Evolutionary conservation across 129 eudicot species (phyloP), one percentile per base, ranked within the genome.

Genomic region (Silybum marianum): DNA sequence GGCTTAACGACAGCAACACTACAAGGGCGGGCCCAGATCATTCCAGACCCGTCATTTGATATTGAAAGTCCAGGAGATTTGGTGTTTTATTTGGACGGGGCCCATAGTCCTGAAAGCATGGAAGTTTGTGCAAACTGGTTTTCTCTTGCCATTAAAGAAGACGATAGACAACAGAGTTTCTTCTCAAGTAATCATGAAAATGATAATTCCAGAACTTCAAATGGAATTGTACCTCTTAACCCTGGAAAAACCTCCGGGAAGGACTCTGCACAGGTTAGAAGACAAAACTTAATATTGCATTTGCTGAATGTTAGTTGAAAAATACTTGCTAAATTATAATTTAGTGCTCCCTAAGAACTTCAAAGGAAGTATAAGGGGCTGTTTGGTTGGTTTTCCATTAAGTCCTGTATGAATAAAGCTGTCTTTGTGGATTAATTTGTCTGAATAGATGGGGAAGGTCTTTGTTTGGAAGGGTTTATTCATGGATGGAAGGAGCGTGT

Each of bases 101-200:
- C 98, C 85, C 99, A 95, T 77, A 95, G 98, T 82, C 99, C 99
- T 67, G 98, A 95, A 85, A 95, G 98, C 87, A 95, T 95, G 98
- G 99, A 91, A 72, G 98, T 87, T 25, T 95, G 99, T 86, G 99
- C 86, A 74, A 87, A 87, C 71, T 95, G 98, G 99, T 93, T 95
- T 85, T 87, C 85, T 77, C 74, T 78, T 82, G 90, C 95, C 80
- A 86, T 90, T 73, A 89, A 86, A 84, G 91, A 88, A 86, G 93
- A 90, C 76, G 23, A 80, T 65, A 82, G 72, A 28, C 85, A 66
- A 58, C 85, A 24, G 14, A 75, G 62, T n/a, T n/a, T n/a, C 13
- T 66, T 72, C 67, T 28, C 44, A 40, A 30, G 34, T 36, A 72
- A 73, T 72, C 85, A 76, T 39, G 81, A 23, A 75, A 73, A 75